A percentile compares a stretch with the other conserved stretches of the same genome.
These are phyloP conservation scores for Lycium barbarum DNA, from an alignment of 257 asterid species.

Conservation along the genomic window DNA sequence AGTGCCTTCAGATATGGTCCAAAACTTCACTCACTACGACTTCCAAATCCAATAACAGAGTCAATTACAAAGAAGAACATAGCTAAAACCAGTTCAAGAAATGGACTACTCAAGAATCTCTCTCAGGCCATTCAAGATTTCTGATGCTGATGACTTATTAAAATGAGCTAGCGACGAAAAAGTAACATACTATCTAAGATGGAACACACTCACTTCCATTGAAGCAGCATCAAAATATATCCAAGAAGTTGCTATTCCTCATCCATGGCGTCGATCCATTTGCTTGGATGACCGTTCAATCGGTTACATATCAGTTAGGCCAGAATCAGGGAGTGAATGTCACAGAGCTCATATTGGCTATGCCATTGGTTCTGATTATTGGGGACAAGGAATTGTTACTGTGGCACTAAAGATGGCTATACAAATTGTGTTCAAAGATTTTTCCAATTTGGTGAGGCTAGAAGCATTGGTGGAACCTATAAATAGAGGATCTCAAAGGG, in stretches of 20 bases:
- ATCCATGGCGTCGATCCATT: constrained; percentile 71
- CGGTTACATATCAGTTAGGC: constrained; percentile 68
- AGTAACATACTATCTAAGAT: constrained; percentile 62
- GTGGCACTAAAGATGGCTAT: constrained; percentile 54
- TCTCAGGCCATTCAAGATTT: constrained; percentile 57
- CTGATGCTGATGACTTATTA: constrained; percentile 66
- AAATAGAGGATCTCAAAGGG: constrained; percentile 67
- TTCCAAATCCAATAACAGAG: background rate
- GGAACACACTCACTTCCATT: constrained; percentile 55
- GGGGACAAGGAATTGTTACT: constrained; percentile 72
- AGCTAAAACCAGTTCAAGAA: background rate
- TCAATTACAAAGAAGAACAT: background rate
- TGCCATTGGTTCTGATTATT: constrained; percentile 53
- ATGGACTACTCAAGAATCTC: constrained; percentile 62
- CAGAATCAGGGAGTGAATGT: constrained; percentile 50
- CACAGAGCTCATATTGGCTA: constrained; percentile 74
- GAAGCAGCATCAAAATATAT: constrained; percentile 62
- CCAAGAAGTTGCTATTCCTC: constrained; percentile 65
- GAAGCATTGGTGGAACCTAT: constrained; percentile 79
- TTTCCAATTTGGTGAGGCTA: constrained; percentile 59
- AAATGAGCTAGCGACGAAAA: constrained; percentile 67
- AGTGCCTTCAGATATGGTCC: no score
- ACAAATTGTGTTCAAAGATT: constrained; percentile 51
- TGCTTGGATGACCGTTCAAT: constrained; percentile 59
- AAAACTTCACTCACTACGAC: no score